Conservation (phyloP, 2,329 filamentous ascomycete genomes). For the Cadophora sp. region DNA sequence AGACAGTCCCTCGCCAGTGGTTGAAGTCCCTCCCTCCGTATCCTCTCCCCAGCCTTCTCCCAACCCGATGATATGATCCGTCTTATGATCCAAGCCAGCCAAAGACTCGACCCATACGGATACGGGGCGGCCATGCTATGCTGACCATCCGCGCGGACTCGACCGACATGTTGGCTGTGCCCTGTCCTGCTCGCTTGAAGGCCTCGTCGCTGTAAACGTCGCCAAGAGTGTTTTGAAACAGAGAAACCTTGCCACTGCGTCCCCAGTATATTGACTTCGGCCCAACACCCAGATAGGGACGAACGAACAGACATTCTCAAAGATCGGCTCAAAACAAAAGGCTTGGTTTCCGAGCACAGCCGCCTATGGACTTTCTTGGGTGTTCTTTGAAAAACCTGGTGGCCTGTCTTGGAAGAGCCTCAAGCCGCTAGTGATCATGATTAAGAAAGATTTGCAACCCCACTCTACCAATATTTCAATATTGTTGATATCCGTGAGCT, state of each 20-base stretch:
- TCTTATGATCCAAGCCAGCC: constrained; percentile 9
- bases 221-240: constrained; percentile 17
- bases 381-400: not conserved
- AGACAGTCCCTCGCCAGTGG: not conserved
- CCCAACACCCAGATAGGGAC: not conserved
- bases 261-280: constrained; percentile 7
- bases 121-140: not conserved
- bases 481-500: not conserved
- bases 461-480: not conserved
- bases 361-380: not conserved
- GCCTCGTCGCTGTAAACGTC: not conserved
- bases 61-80: not conserved
- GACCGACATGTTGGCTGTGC: not conserved
- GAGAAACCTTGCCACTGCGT: not conserved
- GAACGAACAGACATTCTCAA: not conserved
- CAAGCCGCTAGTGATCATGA: not conserved
- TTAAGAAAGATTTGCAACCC: not conserved
- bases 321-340: not conserved
- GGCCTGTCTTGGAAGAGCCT: not conserved
- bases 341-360: not conserved
- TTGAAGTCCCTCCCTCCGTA: not conserved
- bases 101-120: not conserved
- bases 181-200: not conserved
- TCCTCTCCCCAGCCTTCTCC: constrained; percentile 4
- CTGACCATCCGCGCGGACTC: not conserved